Evolutionary conservation across 1,284 basidiomycete species (phyloP).

Genomic region (Veloboletus limbatus): DNA sequence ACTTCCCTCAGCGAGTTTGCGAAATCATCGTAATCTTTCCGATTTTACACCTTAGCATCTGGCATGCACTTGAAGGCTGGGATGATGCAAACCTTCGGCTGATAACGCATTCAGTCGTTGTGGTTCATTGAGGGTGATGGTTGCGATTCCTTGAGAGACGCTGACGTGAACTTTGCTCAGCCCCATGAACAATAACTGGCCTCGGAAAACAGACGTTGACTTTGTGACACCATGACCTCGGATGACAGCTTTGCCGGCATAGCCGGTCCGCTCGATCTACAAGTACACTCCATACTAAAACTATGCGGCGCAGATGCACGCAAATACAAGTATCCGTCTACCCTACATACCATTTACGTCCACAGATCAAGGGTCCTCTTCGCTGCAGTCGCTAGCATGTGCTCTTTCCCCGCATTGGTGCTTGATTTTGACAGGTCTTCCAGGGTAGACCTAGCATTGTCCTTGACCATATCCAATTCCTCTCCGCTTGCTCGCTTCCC

Average conservation of each 20-base stretch:
- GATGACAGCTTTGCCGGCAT: constrained; percentile 5
- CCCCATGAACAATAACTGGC: constrained; percentile 17
- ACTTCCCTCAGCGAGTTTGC: constrained; percentile 56
- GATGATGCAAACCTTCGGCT: constrained; percentile 42
- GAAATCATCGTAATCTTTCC: constrained; percentile 63
- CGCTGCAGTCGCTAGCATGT: constrained; percentile 44
- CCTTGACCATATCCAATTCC: constrained; percentile 50
- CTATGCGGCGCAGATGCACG: background rate
- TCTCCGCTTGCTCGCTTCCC: constrained; percentile 49
- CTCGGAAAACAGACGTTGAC: background rate
- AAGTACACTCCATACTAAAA: too few relatives aligned
- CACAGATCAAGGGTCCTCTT: constrained; percentile 47
- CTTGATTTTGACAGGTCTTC: constrained; percentile 43
- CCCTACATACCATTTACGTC: constrained; percentile 23
- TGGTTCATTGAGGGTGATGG: constrained; percentile 64
- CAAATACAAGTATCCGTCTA: background rate
- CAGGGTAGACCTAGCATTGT: constrained; percentile 47
- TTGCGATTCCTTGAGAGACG: constrained; percentile 59
- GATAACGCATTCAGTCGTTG: constrained; percentile 59
- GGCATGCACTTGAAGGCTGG: background rate
- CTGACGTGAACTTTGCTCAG: constrained; percentile 44
- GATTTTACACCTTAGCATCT: background rate
- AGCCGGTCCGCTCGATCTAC: too few relatives aligned
- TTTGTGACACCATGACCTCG: background rate
- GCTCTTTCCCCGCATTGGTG: constrained; percentile 38